Conservation (phyloP, 2,329 filamentous ascomycete species). For the Tolypocladium capitatum region DNA sequence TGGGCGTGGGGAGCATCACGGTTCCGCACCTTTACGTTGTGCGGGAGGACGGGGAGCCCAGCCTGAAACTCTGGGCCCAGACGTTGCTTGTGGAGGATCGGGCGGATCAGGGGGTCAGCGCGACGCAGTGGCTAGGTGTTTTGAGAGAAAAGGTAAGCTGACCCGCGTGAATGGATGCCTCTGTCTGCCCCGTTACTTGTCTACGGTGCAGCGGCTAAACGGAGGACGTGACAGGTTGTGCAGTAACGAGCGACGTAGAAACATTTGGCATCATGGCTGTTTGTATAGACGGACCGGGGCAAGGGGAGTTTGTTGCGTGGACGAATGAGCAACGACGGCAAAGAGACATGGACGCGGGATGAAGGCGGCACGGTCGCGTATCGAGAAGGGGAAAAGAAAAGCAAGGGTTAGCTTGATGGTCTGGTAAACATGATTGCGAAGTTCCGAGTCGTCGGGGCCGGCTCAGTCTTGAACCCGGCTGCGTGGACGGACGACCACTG, state of each 20-base stretch:
- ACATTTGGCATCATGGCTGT: background rate
- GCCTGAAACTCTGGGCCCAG: conserved; percentile 91
- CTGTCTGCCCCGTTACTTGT: background rate
- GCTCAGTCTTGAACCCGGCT: background rate
- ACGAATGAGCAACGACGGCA: background rate
- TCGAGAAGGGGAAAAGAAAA: background rate
- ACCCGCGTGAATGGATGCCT: background rate
- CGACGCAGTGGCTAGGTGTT: conserved; percentile 84
- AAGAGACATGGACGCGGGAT: background rate
- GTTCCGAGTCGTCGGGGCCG: background rate
- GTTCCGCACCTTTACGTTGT: conserved; percentile 88
- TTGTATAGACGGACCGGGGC: conserved; percentile 1
- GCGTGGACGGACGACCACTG: too few relatives aligned
- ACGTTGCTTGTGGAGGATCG: conserved; percentile 90
- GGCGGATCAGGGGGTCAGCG: conserved; percentile 84
- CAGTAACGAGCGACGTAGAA: background rate
- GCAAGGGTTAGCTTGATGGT: background rate
- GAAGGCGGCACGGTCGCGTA: background rate
- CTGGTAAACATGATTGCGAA: background rate
- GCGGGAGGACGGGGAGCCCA: conserved; percentile 90
- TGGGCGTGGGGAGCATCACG: conserved; percentile 85
- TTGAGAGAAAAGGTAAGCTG: conserved; percentile 78
- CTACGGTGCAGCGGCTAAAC: background rate
- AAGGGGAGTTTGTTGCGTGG: background rate
- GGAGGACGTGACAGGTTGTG: background rate